Evolutionary conservation across 176 grass and related monocot species (phyloP), one percentile per base, ranked within the genome.

Genomic region (Sorghum bicolor): DNA sequence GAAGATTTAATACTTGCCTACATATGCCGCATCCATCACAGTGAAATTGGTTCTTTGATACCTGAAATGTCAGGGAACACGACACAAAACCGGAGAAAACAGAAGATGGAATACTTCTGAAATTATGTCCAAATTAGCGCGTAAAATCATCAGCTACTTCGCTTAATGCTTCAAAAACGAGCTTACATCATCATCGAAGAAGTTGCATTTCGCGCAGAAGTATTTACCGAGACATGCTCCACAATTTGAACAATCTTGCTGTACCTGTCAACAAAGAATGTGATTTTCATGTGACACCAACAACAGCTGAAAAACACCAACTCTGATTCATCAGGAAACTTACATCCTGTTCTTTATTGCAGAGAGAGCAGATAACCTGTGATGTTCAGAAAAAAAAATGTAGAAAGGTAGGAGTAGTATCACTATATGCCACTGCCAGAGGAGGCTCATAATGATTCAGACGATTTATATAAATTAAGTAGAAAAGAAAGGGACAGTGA

Each of bases 321-420:
- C 17, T 7, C 3, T 48, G 25, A 7, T 55, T 38, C 11, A 13
- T 26, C 39, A 50, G 52, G 44, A 7, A 37, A 85, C 90, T 93
- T 91, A 97, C 94, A 84, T 83, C 47, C 74, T 97, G 94, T 83
- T 97, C 89, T 87, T 87, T 88, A 4, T 89, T 84, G 87, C 94
- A 97, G 36, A 93, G 78, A 26, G 87, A 88, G 87, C 94, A 97
- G 77, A 97, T 89, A 84, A 97, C 84, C 94, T 96, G 91, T 82
- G 71, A 81, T 55, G 26, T n/a, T 26, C 10, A 67, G 3, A 4
- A 29, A 33, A 86, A 48, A 14, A 31, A 63, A 75, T 28, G 84
- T 10, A 80, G 43, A 74, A 65, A 5, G 32, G 70, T 57, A n/a
- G 22, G 24, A 25, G 26, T 16, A 52, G 28, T 63, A 67, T 80